Conservation (phyloP, 2,329 filamentous ascomycete genomes). For the Penicillium psychrosexuale region DNA sequence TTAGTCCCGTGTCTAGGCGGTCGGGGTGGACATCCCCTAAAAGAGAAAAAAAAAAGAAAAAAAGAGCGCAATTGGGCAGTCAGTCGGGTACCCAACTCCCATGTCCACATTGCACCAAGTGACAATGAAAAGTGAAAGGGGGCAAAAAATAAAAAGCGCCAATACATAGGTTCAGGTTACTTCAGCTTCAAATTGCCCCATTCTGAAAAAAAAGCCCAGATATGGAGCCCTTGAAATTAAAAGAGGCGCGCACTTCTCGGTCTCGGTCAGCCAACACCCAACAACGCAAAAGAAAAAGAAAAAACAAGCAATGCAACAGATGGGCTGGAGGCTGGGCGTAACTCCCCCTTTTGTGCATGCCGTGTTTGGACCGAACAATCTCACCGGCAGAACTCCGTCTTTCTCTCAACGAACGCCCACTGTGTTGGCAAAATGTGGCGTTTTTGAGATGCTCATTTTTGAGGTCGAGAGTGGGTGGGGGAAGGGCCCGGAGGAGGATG, state of each 20-base stretch:
- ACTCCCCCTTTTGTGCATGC: constrained; percentile 12
- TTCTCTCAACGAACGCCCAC: not conserved
- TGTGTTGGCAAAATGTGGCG: constrained; percentile 8
- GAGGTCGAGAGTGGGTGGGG: not conserved
- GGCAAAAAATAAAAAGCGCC: not conserved
- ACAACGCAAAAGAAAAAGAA: not conserved
- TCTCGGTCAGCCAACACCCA: not conserved
- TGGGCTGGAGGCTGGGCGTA: constrained; percentile 10
- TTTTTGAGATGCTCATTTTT: constrained; percentile 6
- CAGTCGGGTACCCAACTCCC: not conserved
- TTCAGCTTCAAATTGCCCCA: not conserved
- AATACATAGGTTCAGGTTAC: not conserved
- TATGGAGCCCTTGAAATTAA: constrained; percentile 1
- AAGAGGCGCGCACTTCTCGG: not conserved
- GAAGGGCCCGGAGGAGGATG: not conserved
- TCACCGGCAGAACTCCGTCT: constrained; percentile 9
- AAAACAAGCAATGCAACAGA: constrained; percentile 11
- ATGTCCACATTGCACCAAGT: not conserved
- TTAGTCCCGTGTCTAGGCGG: not conserved
- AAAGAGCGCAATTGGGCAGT: not conserved
- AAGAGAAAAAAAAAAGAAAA: not conserved
- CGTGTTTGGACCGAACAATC: constrained; percentile 19
- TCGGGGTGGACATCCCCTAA: not conserved
- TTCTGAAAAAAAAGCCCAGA: not conserved
- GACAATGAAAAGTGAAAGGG: not conserved